These are phyloP conservation scores for Saccharomycopsis selenospora DNA, from an alignment of 805 yeast species.

Conservation along the genomic window DNA sequence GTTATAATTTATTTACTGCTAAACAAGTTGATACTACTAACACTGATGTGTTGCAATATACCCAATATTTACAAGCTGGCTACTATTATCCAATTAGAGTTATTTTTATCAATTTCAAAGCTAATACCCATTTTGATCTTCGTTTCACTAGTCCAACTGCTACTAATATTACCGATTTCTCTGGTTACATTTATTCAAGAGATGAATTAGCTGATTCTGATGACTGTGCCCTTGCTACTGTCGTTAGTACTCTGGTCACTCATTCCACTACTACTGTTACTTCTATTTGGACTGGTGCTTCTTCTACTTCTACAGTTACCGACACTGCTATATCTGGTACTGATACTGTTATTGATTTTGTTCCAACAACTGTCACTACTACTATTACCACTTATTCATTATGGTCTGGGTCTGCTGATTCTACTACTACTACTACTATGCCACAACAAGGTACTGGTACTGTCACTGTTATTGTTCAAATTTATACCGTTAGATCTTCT, in stretches of 20 bases:
- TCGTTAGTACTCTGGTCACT: not conserved
- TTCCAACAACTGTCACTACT: too few relatives aligned
- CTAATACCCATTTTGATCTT: constrained; percentile 21
- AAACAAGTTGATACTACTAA: too few relatives aligned
- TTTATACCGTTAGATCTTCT: too few relatives aligned
- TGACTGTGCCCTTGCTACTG: constrained; percentile 2
- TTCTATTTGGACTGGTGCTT: constrained; percentile 11
- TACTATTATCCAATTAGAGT: constrained; percentile 28
- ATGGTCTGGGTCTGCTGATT: too few relatives aligned
- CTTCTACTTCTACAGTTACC: too few relatives aligned
- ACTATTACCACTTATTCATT: too few relatives aligned
- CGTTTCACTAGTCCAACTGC: constrained; percentile 7
- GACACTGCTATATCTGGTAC: too few relatives aligned
- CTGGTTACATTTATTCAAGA: not conserved
- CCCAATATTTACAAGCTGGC: constrained; percentile 23
- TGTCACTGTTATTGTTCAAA: too few relatives aligned
- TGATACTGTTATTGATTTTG: too few relatives aligned
- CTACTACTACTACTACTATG: too few relatives aligned
- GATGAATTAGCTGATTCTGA: not conserved
- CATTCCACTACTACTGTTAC: not conserved
- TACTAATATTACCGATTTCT: not conserved
- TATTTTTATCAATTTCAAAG: constrained; percentile 23
- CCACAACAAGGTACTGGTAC: too few relatives aligned
- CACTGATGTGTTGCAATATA: not conserved
- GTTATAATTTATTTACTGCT: not conserved